Base-by-base conservation (phyloP, 345 rosid species). In the Salix brachista region DNA sequence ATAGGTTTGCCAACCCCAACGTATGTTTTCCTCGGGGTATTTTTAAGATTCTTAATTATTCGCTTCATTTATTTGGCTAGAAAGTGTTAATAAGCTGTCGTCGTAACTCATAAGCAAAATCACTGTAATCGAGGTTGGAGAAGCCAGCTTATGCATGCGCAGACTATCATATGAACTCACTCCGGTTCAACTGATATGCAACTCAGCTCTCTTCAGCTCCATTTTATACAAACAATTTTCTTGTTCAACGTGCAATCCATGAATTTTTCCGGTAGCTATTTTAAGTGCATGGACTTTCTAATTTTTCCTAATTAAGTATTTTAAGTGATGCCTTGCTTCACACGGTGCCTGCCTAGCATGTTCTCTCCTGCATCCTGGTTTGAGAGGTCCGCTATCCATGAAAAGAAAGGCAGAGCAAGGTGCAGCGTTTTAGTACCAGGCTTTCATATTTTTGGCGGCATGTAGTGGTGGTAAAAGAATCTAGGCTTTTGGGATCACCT, bases 31-130 rank as follows among this genome's bases (percentile, higher is more conserved):
- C 13, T 11, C 9, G 17, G 65, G 70, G 39, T 41, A 26, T 76
- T 69, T 32, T n/a, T 26, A 42, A 39, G 54, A 39, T 64, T 52
- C 60, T 10, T 18, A 30, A 3, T 11, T 65, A 14, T 42, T 39
- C 44, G 68, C 52, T 78, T 72, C 81, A 67, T 54, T 56, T 42
- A 11, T 77, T 10, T 76, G 72, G 64, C 26, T 66, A 54, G 44
- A 58, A 73, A 52, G 25, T 71, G 64, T 71, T 71, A 2, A 71
- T 64, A 48, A 46, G 48, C 34, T 70, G 42, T 69, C 18, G 10
- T 44, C 67, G 3, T 44, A 44, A 44, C 50, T 44, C 50, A 44
- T 13, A 1, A 4, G 72, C 21, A 34, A 67, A 5, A 30, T 44
- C 68, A 73, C 28, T 41, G 62, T 75, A 28, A 42, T 42, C 54